A percentile compares a stretch with the other conserved stretches of the same genome.
Conservation (phyloP, 2,329 filamentous ascomycete species). For the Monosporascus sp. region DNA sequence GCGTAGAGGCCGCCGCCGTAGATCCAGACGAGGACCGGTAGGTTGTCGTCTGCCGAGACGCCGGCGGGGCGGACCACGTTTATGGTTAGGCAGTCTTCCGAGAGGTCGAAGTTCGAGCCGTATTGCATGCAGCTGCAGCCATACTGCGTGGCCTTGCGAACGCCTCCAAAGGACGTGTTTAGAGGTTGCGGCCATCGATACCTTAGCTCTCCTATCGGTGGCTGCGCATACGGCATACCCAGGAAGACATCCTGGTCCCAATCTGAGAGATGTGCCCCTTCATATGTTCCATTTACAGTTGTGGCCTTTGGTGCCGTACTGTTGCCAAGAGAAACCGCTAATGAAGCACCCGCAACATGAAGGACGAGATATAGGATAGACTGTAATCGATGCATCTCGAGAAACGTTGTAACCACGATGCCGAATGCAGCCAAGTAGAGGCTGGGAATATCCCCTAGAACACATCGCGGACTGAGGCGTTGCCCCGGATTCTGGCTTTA, state of each 20-base stretch:
- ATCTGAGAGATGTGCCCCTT: slow-evolving; percentile 24
- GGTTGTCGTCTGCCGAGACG: slow-evolving; percentile 16
- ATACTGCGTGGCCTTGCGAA: slow-evolving; percentile 35
- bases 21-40: slow-evolving; percentile 50
- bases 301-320: slow-evolving; percentile 8
- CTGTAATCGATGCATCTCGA: background rate
- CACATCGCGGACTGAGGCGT: background rate
- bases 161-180: slow-evolving; percentile 32
- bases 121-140: slow-evolving; percentile 44
- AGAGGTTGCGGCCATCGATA: slow-evolving; percentile 31
- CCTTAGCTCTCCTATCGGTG: slow-evolving; percentile 29
- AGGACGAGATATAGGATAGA: background rate
- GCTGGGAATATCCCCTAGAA: background rate
- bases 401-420: background rate
- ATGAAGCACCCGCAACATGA: background rate
- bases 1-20: slow-evolving; percentile 50
- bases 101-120: slow-evolving; percentile 33
- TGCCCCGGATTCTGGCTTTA: background rate
- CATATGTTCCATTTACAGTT: slow-evolving; percentile 28
- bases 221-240: slow-evolving; percentile 34
- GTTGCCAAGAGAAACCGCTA: background rate
- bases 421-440: background rate
- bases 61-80: slow-evolving; percentile 37
- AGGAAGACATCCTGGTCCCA: slow-evolving; percentile 37
- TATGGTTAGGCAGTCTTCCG: slow-evolving; percentile 42